Base-by-base conservation (phyloP, 1,284 basidiomycete genomes). In the Rhodotorula sp. region DNA sequence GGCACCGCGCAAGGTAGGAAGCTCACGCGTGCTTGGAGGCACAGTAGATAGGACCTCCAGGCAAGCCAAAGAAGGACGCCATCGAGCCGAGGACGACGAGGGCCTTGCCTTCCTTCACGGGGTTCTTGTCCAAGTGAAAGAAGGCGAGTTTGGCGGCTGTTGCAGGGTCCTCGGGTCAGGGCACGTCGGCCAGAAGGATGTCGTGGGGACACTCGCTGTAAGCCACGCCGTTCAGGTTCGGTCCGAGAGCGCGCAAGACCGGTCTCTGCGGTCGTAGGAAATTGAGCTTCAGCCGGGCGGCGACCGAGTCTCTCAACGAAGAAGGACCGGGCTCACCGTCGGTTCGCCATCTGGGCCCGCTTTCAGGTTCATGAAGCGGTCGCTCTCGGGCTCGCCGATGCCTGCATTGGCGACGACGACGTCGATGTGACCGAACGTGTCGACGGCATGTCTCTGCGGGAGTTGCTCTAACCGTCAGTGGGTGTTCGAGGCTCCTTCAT, bases 21-120 rank as follows among this genome's bases (percentile, higher is more conserved):
- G 18, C 53, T n/a, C 18, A 54, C 53, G 48, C 46, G 33, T 22
- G 53, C 54, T 63, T 56, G 4, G 54, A 85, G 76, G 53, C 81
- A 85, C 74, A 85, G 85, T 77, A 86, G 86, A 85, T 73, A 6
- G 83, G 78, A 5, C 78, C 85, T 17, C 73, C 69, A 1, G 86
- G 83, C 42, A 87, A 80, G 0, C 80, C 81, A 45, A 80, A 66
- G 83, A 85, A 86, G 56, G 63, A 66, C 46, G 68, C 83, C 79
- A 87, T 84, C 17, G 86, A 87, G 18, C 86, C 86, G 51, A 87
- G 81, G 29, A 87, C 78, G 46, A 87, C 80, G 46, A 87, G 73
- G 6, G 85, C 78, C 64, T 70, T 71, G 26, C 53, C 64, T 30
- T 51, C 55, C 48, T 65, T 68, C 2, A 46, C 60, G 0, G 69